Evolutionary conservation across 805 yeast species (phyloP), one percentile per base, ranked within the genome.

Genomic region (Blastobotrys attinorum): DNA sequence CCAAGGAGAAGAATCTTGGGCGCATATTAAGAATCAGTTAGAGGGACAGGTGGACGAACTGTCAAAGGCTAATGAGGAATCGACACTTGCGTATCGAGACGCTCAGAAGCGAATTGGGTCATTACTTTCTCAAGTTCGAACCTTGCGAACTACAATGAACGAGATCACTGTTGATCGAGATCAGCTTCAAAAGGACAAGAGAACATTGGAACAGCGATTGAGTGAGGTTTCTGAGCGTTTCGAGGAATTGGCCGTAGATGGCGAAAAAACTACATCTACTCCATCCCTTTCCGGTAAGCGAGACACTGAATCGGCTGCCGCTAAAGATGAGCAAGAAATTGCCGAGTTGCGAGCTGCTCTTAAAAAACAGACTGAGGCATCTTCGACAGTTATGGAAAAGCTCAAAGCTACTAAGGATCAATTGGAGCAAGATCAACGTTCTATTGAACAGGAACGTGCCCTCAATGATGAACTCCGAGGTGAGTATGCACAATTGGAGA

Each of bases 91-190:
- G 23, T 71, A 71, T 40, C 67, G 67, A 41, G 79, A 75, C 39
- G 58, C 75, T 31, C 65, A 70, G 35, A 62, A 67, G 42, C 70
- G 70, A 39, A 55, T 73, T 27, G 68, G 67, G 7, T 66, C 75
- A 2, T 53, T 78, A 50, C 58, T 64, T 43, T 63, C 69, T 17
- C 87, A 83, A 58, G 71, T 81, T 1, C 66, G 66, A 8, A 71
- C 77, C 1, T 62, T 85, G 55, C 72, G 78, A 41, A 72, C 74
- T 8, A 69, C 81, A 3, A 71, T 83, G 48, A 78, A 73, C 32
- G 81, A 80, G 40, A 65, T 87, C 27, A 63, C 77, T 1, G 63
- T 56, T 3, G 92, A 85, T 53, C 74, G 88, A 49, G 82, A 80
- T 53, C 70, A 69, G 29, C 62, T 86, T 42, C 62, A 77, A 43